phyloP scores from a whole-genome alignment of 495 filamentous ascomycete genomes.

The Annulohypoxylon stygium region DNA sequence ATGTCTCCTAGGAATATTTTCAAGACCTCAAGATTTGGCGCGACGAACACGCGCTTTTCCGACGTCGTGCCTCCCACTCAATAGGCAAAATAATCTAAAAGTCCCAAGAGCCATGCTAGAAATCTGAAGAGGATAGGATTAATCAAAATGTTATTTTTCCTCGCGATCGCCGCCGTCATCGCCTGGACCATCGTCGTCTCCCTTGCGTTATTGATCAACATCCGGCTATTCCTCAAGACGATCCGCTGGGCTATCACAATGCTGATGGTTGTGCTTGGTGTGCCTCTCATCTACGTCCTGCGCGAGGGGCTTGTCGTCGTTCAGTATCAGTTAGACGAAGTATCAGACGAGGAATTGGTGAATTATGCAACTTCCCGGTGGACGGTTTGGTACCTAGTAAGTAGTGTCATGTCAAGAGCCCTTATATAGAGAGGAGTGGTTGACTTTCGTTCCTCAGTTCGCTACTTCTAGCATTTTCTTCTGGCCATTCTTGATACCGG shows the following conservation, averaged over 20 bases:
- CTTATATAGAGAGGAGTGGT: neutral
- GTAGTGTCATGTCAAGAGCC: neutral
- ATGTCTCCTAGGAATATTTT: neutral
- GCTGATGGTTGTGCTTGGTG: conserved; percentile 28
- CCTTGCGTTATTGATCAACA: conserved; percentile 16
- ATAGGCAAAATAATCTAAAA: neutral
- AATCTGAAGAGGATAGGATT: neutral
- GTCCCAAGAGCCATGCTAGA: neutral
- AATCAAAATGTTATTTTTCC: conserved; percentile 25
- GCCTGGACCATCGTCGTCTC: conserved; percentile 29
- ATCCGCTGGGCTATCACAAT: conserved; percentile 29
- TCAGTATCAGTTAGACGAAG: neutral
- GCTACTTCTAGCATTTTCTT: neutral
- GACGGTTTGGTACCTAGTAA: conserved; percentile 18
- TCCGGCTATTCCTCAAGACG: conserved; percentile 19
- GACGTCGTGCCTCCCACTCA: neutral
- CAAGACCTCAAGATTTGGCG: neutral
- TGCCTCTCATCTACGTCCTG: conserved; percentile 20
- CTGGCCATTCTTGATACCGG: conserved; percentile 22
- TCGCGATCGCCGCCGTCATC: conserved; percentile 14
- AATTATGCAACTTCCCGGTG: neutral
- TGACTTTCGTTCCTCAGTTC: neutral
- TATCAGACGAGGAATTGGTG: neutral
- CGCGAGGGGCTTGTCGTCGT: conserved; percentile 34
- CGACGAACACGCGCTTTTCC: neutral